Conservation (phyloP, 1,139 yeast species). For the Nakaseomyces sp. region DNA sequence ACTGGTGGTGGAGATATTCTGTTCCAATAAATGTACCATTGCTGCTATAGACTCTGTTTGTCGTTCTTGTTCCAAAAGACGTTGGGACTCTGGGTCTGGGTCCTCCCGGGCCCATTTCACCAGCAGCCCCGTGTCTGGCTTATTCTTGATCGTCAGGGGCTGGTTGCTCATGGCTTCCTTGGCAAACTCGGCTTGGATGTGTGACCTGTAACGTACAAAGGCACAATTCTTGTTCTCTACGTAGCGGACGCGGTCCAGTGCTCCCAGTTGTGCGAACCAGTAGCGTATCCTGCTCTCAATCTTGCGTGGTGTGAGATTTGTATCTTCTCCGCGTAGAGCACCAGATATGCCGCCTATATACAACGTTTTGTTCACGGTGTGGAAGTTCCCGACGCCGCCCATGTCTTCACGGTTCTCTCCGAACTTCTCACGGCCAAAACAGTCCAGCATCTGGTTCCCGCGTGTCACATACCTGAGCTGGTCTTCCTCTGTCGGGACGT, state of each 20-base stretch:
- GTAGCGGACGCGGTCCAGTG: slow-evolving; percentile 59
- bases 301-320: slow-evolving; percentile 19
- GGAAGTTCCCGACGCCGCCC: slow-evolving; percentile 90
- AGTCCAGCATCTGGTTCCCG: slow-evolving; percentile 39
- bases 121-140: slow-evolving; percentile 42
- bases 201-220: slow-evolving; percentile 62
- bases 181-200: slow-evolving; percentile 81
- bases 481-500: slow-evolving; percentile 54
- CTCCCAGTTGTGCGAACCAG: slow-evolving; percentile 69
- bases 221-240: slow-evolving; percentile 62
- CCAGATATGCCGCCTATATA: slow-evolving; percentile 63
- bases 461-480: slow-evolving; percentile 37
- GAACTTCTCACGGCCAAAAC: slow-evolving; percentile 88
- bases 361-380: slow-evolving; percentile 57
- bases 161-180: slow-evolving; percentile 89
- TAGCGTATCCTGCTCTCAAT: slow-evolving; percentile 32
- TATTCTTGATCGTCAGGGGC: slow-evolving; percentile 44
- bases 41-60: slow-evolving; percentile 17
- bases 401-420: slow-evolving; percentile 81
- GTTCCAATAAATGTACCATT: slow-evolving; percentile 19
- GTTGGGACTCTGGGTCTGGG: slow-evolving; percentile 64
- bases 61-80: slow-evolving; percentile 37
- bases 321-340: slow-evolving; percentile 21
- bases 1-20: too few relatives aligned
- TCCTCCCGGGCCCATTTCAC: slow-evolving; percentile 89